These are phyloP conservation scores for Spongispora temasekensis DNA, from an alignment of 1,284 basidiomycete genomes.

Conservation along the genomic window DNA sequence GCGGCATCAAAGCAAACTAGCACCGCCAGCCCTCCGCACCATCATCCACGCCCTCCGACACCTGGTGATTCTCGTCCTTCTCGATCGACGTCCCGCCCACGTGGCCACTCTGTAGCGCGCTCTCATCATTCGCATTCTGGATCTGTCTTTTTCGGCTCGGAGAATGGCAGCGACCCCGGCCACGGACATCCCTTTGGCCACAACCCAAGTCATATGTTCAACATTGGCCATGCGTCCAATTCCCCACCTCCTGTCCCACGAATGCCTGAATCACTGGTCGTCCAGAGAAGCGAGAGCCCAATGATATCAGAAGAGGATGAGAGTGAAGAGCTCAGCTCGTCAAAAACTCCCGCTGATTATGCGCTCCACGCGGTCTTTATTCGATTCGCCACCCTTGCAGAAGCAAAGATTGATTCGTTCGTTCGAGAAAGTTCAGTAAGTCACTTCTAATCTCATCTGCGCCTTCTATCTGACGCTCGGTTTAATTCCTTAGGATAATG, in stretches of 20 bases:
- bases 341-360: slow-evolving; percentile 82
- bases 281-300: slow-evolving; percentile 50
- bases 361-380: slow-evolving; percentile 86
- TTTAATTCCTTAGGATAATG: slow-evolving; percentile 62
- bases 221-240: slow-evolving; percentile 39
- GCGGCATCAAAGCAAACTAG: slow-evolving; percentile 39
- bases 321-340: slow-evolving; percentile 59
- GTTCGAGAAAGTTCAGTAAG: slow-evolving; percentile 69
- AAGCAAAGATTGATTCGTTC: slow-evolving; percentile 75
- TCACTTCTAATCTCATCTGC: slow-evolving; percentile 9
- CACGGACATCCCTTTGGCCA: slow-evolving; percentile 35
- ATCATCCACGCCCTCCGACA: slow-evolving; percentile 56
- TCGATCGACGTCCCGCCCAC: slow-evolving; percentile 45
- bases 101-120: slow-evolving; percentile 58
- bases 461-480: not conserved
- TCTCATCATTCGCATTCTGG: slow-evolving; percentile 75
- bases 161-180: slow-evolving; percentile 67
- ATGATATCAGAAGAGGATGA: slow-evolving; percentile 62
- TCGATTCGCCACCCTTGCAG: slow-evolving; percentile 77
- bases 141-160: slow-evolving; percentile 68
- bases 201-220: slow-evolving; percentile 25
- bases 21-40: slow-evolving; percentile 43
- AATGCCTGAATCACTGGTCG: slow-evolving; percentile 60
- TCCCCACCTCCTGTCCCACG: slow-evolving; percentile 78
- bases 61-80: slow-evolving; percentile 52